Evolutionary conservation across 108 stramenopile species (phyloP).

Genomic region (Heterococcus sp.): DNA sequence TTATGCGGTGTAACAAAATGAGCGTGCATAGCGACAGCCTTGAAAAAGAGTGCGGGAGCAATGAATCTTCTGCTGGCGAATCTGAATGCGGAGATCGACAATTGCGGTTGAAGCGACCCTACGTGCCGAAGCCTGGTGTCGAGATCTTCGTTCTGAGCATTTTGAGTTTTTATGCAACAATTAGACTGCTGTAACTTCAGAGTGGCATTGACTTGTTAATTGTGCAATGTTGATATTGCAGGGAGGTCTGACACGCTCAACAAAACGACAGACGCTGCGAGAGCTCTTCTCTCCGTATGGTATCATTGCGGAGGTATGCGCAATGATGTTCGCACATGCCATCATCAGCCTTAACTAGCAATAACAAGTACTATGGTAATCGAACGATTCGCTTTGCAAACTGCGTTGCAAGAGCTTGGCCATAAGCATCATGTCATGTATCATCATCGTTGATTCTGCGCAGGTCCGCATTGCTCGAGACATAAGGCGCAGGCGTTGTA

Average conservation of each 20-base stretch:
- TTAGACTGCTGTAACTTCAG: too few relatives aligned
- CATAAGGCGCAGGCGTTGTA: slow-evolving; percentile 29
- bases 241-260: slow-evolving; percentile 33
- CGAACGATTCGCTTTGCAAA: not conserved
- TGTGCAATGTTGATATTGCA: slow-evolving; percentile 32
- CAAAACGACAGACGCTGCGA: slow-evolving; percentile 34
- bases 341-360: too few relatives aligned
- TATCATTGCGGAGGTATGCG: slow-evolving; percentile 22
- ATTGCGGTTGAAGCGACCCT: too few relatives aligned
- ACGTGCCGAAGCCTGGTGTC: slow-evolving; percentile 31
- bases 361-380: too few relatives aligned
- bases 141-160: slow-evolving; percentile 49
- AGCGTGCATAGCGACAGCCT: too few relatives aligned
- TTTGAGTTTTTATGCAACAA: too few relatives aligned
- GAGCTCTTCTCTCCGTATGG: slow-evolving; percentile 37
- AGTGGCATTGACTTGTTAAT: too few relatives aligned
- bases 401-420: not conserved
- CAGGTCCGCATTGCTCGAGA: slow-evolving; percentile 46
- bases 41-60: too few relatives aligned
- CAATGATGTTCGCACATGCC: too few relatives aligned
- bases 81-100: too few relatives aligned
- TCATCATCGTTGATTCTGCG: not conserved
- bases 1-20: too few relatives aligned
- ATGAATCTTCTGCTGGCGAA: too few relatives aligned
- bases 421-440: not conserved